These are phyloP conservation scores for Gaertneriomyces semiglobifer DNA, from an alignment of 192 early-diverging fungal genomes.

Conservation along the genomic window DNA sequence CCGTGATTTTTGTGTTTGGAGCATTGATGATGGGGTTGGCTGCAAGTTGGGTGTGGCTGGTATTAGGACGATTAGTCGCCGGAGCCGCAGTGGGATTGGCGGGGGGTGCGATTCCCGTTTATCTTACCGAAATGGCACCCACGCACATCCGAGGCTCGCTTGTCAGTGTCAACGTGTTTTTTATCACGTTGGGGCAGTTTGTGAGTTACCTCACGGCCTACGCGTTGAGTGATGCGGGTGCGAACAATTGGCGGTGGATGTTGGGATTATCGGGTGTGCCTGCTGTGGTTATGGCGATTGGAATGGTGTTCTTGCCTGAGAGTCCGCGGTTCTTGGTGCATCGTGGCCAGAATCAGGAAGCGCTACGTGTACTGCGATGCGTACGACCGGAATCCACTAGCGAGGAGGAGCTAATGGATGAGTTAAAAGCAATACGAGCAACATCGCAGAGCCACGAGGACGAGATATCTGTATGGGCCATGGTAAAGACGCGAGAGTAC, in stretches of 20 bases:
- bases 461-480: no score
- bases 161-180: conserved; percentile 72
- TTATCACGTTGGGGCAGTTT: conserved; percentile 70
- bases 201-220: conserved; percentile 2
- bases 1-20: not conserved
- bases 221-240: not conserved
- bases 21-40: not conserved
- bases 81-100: not conserved
- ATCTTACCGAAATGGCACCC: conserved; percentile 71
- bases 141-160: conserved; percentile 61
- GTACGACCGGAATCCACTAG: not conserved
- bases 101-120: conserved; percentile 60
- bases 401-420: not conserved
- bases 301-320: not conserved
- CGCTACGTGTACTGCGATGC: not conserved
- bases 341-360: not conserved
- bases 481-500: not conserved
- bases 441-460: not conserved
- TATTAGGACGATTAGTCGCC: not conserved
- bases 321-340: conserved; percentile 13
- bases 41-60: not conserved
- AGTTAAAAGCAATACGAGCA: not conserved
- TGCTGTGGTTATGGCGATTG: not conserved
- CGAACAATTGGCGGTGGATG: conserved; percentile 16
- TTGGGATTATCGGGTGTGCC: conserved; percentile 9